Conservation (phyloP, 2,329 filamentous ascomycete genomes). For the Penicillium expansum region DNA sequence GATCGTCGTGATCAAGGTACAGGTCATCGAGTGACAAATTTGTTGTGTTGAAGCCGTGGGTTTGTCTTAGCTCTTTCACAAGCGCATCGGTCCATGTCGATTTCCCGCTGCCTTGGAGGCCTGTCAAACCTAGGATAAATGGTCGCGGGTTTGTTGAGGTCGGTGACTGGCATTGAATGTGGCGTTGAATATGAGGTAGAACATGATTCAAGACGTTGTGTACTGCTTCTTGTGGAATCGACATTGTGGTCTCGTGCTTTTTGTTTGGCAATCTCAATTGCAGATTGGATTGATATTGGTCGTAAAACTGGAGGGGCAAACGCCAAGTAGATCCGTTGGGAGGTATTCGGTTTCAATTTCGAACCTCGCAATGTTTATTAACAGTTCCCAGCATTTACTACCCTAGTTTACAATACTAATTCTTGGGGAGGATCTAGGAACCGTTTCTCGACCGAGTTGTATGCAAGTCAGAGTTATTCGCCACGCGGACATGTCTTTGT, state of each 20-base stretch:
- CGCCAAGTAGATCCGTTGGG: not conserved
- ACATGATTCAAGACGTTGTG: constrained; percentile 1
- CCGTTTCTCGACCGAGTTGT: not conserved
- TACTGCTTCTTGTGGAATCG: constrained; percentile 6
- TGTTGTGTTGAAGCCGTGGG: constrained; percentile 12
- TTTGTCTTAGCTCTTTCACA: constrained; percentile 4
- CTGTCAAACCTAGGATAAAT: constrained; percentile 15
- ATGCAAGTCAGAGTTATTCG: not conserved
- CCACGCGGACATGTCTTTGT: constrained; percentile 18
- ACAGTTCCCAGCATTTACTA: not conserved
- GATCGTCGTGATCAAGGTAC: constrained; percentile 16
- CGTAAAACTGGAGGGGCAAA: not conserved
- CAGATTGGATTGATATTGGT: not conserved
- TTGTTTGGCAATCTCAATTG: not conserved
- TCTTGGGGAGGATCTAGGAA: not conserved
- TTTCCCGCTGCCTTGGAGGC: constrained; percentile 20
- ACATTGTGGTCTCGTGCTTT: not conserved
- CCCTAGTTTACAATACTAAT: not conserved
- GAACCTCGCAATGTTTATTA: not conserved
- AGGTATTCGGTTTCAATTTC: not conserved
- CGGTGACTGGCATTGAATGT: not conserved
- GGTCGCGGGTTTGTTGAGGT: not conserved
- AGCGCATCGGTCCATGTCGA: constrained; percentile 19
- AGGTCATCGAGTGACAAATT: constrained; percentile 19
- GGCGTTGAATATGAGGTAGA: constrained; percentile 6